Evolutionary conservation across 164 flowering plant genomes (phyloP).

Genomic region (Sextonia rubra): DNA sequence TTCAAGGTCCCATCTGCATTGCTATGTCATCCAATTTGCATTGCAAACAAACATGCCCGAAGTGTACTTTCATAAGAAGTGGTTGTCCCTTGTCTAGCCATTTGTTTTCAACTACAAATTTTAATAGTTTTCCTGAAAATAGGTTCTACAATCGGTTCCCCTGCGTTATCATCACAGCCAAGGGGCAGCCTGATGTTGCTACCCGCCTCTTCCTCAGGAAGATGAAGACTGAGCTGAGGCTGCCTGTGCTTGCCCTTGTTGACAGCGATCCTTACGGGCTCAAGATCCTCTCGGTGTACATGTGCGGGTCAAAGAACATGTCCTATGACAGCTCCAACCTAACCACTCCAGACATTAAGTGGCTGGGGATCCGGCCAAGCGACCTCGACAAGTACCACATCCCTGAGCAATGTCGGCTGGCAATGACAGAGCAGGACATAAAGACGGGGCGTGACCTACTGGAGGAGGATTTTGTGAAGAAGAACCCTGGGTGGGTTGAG

Average conservation of each 20-base stretch:
- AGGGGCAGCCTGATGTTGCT: conserved; percentile 98
- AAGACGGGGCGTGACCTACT: conserved; percentile 94
- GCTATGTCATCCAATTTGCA: too few species aligned
- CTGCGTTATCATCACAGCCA: conserved; percentile 88
- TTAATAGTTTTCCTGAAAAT: too few species aligned
- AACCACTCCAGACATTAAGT: conserved; percentile 95
- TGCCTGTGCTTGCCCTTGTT: conserved; percentile 88
- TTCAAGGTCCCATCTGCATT: too few species aligned
- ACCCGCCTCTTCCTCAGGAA: conserved; percentile 88
- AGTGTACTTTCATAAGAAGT: too few species aligned
- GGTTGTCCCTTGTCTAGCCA: too few species aligned
- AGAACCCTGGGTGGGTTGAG: conserved; percentile 95
- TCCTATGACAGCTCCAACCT: conserved; percentile 90
- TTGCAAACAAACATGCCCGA: too few species aligned
- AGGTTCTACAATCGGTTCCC: conserved; percentile 93
- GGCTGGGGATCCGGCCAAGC: conserved; percentile 94
- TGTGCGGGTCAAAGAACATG: conserved; percentile 99
- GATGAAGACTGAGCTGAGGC: conserved; percentile 81
- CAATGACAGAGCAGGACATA: conserved; percentile 97
- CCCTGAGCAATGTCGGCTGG: conserved; percentile 93
- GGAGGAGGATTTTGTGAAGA: conserved; percentile 99
- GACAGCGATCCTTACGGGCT: conserved; percentile 98
- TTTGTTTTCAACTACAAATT: too few species aligned
- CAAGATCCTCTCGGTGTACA: conserved; percentile 90
- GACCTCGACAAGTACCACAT: conserved; percentile 94